Percentiles rank a stretch among this genome's conserved stretches.
Evolutionary conservation across 257 asterid species (phyloP).

Genomic region (Jacaranda copaia): DNA sequence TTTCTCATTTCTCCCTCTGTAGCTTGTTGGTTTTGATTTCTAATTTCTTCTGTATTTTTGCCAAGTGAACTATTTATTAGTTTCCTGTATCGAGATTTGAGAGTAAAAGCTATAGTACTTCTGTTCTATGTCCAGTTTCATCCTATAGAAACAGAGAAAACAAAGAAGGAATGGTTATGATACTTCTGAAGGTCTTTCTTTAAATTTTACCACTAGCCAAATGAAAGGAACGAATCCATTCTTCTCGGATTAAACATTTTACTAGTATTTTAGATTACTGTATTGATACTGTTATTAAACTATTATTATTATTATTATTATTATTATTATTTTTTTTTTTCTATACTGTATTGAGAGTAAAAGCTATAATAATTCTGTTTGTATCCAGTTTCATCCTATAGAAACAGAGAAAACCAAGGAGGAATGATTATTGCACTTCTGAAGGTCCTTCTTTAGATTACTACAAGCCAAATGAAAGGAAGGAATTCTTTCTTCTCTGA

Average conservation of each 20-base stretch:
- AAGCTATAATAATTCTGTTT: not conserved
- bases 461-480: not conserved
- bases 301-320: too few relatives aligned
- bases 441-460: not conserved
- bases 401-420: slow-evolving; percentile 9
- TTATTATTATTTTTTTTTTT: too few relatives aligned
- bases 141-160: not conserved
- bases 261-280: too few relatives aligned
- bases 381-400: not conserved
- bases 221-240: not conserved
- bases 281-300: too few relatives aligned
- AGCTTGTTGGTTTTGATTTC: slow-evolving; percentile 18
- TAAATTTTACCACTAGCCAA: slow-evolving; percentile 7
- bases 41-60: slow-evolving; percentile 20
- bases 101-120: not conserved
- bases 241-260: slow-evolving; percentile 12
- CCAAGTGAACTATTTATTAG: slow-evolving; percentile 24
- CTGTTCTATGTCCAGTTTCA: not conserved
- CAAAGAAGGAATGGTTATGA: slow-evolving; percentile 6
- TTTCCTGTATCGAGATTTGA: not conserved
- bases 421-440: slow-evolving; percentile 6
- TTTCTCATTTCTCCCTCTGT: slow-evolving; percentile 16
- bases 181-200: slow-evolving; percentile 4
- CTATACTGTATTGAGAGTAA: slow-evolving; percentile 13
- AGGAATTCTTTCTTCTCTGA: slow-evolving; percentile 12